Base-by-base conservation (phyloP, 495 filamentous ascomycete species). In the Aspergillus incahuasiensis region DNA sequence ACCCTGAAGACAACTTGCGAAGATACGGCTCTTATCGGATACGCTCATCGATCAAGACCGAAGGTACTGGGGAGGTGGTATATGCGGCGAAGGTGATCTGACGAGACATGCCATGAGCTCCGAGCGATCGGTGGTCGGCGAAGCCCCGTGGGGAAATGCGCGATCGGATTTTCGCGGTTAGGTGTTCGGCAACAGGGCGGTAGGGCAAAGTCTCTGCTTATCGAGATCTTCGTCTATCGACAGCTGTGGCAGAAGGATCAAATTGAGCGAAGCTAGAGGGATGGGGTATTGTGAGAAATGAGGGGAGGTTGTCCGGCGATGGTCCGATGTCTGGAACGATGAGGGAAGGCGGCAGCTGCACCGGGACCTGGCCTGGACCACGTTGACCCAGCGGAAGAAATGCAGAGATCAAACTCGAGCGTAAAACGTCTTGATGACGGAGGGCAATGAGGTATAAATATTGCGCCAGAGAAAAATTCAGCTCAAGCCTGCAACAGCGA, bases 1-100 rank as follows among this genome's bases (percentile, higher is more conserved):
- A 76, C 55, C 68, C 78, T 32, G 69, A 69, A 54, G 74, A 68
- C 28, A 72, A 82, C 64, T 56, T 76, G 52, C 42, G 25, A 35
- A 54, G n/a, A 51, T 54, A 71, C 75, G 58, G 71, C 68, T 16
- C 76, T 79, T 0, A 68, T 80, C 49, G 20, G 41, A 40, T 38
- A 50, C 50, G 46, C 39, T 51, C 58, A 61, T 61, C 49, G 58
- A 54, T 18, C 46, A 30, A 32, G 40, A 39, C 28, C 19, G 25
- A 32, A 32, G 32, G 21, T 18, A 40, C 13, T 54, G 24, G 54
- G 49, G 8, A 16, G 45, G 42, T 24, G 39, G 16, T 6, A 12
- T 38, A 28, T 19, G 12, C 5, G 24, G 35, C 21, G 12, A 41
- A 9, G 9, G 42, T 19, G 21, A 9, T n/a, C 13, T 22, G 35